These are phyloP conservation scores for Oryza meridionalis DNA, from an alignment of 176 grass and related monocot genomes.

Conservation along the genomic window DNA sequence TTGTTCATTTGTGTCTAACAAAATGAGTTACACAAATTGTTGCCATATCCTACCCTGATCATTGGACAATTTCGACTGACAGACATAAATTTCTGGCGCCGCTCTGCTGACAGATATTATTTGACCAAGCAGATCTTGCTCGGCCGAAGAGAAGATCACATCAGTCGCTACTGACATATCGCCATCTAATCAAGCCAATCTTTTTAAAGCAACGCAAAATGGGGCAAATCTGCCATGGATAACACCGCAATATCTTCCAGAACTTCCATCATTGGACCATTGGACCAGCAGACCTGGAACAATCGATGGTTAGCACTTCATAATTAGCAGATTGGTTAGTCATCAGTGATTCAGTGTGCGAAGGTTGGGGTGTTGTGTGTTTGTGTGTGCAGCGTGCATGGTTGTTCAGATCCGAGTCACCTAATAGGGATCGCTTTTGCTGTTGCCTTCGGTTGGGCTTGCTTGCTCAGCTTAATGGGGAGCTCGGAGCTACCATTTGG, in stretches of 20 bases:
- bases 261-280: not conserved
- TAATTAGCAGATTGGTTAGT: not conserved
- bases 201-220: not conserved
- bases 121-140: not conserved
- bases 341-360: too few relatives aligned
- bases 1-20: too few relatives aligned
- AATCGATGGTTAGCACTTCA: not conserved
- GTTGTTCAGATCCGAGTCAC: conserved; percentile 33
- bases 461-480: not conserved
- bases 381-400: not conserved
- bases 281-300: too few relatives aligned
- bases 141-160: not conserved
- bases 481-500: not conserved
- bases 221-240: not conserved
- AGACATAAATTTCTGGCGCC: too few relatives aligned
- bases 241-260: not conserved
- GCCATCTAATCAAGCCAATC: not conserved
- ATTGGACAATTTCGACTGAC: too few relatives aligned
- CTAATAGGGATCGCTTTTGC: conserved; percentile 3
- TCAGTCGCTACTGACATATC: not conserved
- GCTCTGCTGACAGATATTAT: too few relatives aligned
- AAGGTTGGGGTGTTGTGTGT: not conserved
- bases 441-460: conserved; percentile 14
- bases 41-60: too few relatives aligned
- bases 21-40: too few relatives aligned